Percentiles rank a stretch among this genome's conserved stretches.
Conservation (phyloP, 164 flowering plant genomes). For the Stephania yunnanensis region DNA sequence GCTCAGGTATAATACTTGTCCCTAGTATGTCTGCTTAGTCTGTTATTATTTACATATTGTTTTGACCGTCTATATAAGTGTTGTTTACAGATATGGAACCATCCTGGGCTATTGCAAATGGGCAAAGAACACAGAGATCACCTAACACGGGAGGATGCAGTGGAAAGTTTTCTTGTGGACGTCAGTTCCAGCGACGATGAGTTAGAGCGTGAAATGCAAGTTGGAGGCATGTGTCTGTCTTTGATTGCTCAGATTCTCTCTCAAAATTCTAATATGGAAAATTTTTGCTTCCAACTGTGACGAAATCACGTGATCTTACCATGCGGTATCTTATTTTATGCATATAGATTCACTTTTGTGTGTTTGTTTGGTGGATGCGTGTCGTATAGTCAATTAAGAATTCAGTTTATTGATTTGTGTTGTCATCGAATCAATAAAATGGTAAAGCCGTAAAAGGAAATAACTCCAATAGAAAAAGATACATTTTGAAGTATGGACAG, state of each 20-base stretch:
- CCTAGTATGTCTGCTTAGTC: neutral
- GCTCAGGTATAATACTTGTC: conserved; percentile 60
- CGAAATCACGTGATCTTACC: neutral
- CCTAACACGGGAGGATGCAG: conserved; percentile 52
- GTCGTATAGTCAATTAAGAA: neutral
- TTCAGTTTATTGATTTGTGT: neutral
- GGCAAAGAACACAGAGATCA: conserved; percentile 56
- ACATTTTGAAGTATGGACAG: neutral
- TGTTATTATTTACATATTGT: neutral
- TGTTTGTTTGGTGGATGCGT: neutral
- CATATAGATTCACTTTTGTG: neutral
- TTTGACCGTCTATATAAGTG: neutral
- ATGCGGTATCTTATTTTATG: neutral
- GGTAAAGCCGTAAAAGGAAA: neutral
- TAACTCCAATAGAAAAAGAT: neutral
- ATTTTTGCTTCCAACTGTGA: neutral
- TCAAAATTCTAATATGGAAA: neutral
- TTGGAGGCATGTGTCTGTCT: conserved; percentile 45
- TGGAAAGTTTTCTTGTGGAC: conserved; percentile 68
- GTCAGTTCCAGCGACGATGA: conserved; percentile 91
- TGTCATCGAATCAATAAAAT: neutral
- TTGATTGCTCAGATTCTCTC: neutral
- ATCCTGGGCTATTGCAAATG: conserved; percentile 90
- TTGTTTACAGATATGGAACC: conserved; percentile 84
- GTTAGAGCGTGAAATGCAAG: conserved; percentile 43